phyloP scores from a whole-genome alignment of 768 basidiomycete genomes.

The Kwoniella shandongensis region DNA sequence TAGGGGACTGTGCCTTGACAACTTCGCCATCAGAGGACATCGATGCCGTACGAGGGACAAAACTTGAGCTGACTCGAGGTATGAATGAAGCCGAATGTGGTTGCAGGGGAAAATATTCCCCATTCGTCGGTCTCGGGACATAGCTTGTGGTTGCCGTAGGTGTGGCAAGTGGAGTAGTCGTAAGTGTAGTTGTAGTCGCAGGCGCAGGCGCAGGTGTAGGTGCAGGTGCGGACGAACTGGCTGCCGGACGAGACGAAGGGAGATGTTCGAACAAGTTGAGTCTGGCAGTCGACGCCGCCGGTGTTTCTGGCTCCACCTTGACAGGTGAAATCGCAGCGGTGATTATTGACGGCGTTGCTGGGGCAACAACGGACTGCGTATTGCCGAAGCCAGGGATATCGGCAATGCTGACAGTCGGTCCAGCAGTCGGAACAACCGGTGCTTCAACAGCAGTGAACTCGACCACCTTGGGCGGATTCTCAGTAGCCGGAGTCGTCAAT shows the following conservation, averaged over 20 bases:
- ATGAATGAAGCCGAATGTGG: conserved; percentile 12
- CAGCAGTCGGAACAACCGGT: neutral
- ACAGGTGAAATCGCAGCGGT: conserved; percentile 1
- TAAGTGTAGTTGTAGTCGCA: neutral
- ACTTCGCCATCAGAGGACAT: neutral
- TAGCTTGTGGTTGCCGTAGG: conserved; percentile 15
- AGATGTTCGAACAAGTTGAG: conserved; percentile 26
- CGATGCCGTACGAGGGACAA: conserved; percentile 9
- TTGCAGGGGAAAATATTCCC: conserved; percentile 31
- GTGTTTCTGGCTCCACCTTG: conserved; percentile 18
- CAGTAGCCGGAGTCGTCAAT: neutral
- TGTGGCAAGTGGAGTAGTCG: conserved; percentile 3
- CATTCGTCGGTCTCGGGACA: conserved; percentile 20
- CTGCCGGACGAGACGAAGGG: conserved; percentile 10
- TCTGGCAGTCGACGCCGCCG: conserved; percentile 6
- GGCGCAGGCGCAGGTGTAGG: too few relatives aligned
- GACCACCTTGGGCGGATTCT: too few relatives aligned
- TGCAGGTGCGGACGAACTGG: neutral
- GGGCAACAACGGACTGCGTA: neutral
- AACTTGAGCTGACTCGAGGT: conserved; percentile 20
- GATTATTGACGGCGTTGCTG: neutral
- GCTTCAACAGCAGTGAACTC: conserved; percentile 1
- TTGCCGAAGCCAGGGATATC: conserved; percentile 22
- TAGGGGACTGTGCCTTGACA: too few relatives aligned
- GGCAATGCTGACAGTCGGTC: neutral